Conservation (phyloP, 2,329 filamentous ascomycete species). For the Penicillium sp. region DNA sequence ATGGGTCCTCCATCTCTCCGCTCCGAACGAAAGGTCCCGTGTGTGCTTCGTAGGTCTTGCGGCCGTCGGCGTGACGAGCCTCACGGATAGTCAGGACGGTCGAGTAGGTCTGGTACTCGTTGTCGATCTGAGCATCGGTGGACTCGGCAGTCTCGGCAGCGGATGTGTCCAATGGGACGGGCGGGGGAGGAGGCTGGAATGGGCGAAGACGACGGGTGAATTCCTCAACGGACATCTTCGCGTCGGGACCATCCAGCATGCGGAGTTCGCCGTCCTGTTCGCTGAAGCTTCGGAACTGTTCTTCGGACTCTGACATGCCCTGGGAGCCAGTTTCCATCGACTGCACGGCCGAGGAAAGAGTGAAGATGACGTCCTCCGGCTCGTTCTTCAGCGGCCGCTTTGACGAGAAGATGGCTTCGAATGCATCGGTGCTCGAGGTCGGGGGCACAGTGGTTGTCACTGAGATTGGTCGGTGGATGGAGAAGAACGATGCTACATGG, state of each 20-base stretch:
- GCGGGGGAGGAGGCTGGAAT: constrained; percentile 76
- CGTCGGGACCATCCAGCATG: constrained; percentile 47
- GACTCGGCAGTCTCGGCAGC: constrained; percentile 27
- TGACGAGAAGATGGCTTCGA: constrained; percentile 73
- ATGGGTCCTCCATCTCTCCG: constrained; percentile 31
- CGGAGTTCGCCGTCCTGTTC: constrained; percentile 35
- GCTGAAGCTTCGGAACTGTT: constrained; percentile 24
- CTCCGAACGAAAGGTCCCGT: constrained; percentile 43
- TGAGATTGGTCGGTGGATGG: constrained; percentile 86
- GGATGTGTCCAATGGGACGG: constrained; percentile 47
- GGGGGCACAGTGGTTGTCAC: constrained; percentile 72
- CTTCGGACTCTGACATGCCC: constrained; percentile 27
- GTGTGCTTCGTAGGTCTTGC: constrained; percentile 45
- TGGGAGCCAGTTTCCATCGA: constrained; percentile 36
- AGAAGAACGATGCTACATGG: constrained; percentile 85
- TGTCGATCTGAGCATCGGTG: constrained; percentile 31
- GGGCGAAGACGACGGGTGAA: constrained; percentile 65
- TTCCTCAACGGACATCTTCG: constrained; percentile 59
- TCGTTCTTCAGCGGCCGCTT: constrained; percentile 40
- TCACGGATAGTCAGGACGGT: constrained; percentile 48
- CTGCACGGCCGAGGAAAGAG: constrained; percentile 46
- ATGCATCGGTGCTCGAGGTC: constrained; percentile 61
- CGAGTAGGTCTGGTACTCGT: constrained; percentile 38
- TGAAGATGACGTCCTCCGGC: constrained; percentile 56
- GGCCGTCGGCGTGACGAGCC: constrained; percentile 43